Base-by-base conservation (phyloP, 2,329 filamentous ascomycete genomes). In the Colletotrichum cereale region DNA sequence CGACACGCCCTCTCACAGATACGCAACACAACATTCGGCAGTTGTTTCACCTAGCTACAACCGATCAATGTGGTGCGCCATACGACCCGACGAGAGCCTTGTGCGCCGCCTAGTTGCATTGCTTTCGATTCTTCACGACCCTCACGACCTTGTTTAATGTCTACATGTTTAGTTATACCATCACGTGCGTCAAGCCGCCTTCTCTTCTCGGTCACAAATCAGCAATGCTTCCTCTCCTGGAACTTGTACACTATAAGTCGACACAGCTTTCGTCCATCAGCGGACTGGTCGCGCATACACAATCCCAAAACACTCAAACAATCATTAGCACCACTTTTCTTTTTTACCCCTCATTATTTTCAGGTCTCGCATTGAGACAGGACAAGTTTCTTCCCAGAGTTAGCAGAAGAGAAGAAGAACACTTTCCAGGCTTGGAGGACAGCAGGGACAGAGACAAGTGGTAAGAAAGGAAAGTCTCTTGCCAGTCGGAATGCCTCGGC, bases 91-190 rank as follows among this genome's bases (percentile, higher is more conserved):
- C 24, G 50, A 56, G 48, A 66, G 67, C 50, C 70, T 57, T 21
- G 40, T 65, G 61, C 48, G 38, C 44, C 29, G 53, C 53, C 65
- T 40, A 42, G 50, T 56, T 56, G 63, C 58, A 62, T 64, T 73
- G 63, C 71, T 53, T 74, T 74, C 71, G 64, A 72, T 74, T 74
- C 71, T 69, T 74, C 63, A 74, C 73, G 73, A 74, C 64, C 73
- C 73, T 73, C 55, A 74, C 73, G 73, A 74, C 73, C 72, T 73
- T 72, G 64, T 62, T 74, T 74, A 72, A 74, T 73, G 73, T 74
- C 67, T 74, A 74, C 64, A 67, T 73, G 48, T 73, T 73, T 66
- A 71, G 67, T 55, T 72, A 68, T 73, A 67, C 63, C 67, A 73
- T n/a, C 48, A 50, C 62, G 73, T 68, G 68, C 69, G 65, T 38